These are phyloP conservation scores for Daldinia concentrica DNA, from an alignment of 495 filamentous ascomycete genomes.

Conservation along the genomic window DNA sequence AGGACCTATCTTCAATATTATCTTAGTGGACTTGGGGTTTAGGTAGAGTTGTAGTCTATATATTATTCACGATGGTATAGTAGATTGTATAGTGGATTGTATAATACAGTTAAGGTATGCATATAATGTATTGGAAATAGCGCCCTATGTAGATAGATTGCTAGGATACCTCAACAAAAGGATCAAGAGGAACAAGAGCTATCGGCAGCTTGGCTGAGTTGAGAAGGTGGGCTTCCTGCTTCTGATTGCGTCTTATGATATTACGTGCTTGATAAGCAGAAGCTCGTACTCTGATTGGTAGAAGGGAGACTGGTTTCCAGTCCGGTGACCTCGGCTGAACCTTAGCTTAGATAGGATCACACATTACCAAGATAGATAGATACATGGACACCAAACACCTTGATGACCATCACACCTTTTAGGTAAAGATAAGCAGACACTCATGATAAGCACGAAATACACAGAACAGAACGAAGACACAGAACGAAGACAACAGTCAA, in stretches of 20 bases:
- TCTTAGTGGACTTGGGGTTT: too few species aligned
- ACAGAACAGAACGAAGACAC: too few species aligned
- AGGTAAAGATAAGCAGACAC: neutral
- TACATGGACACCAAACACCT: neutral
- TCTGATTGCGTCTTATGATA: constrained; percentile 30
- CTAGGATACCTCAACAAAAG: neutral
- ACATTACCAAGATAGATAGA: too few species aligned
- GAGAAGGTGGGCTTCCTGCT: constrained; percentile 33
- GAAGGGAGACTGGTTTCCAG: neutral
- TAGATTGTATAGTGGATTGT: too few species aligned
- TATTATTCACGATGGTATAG: too few species aligned
- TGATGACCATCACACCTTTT: neutral
- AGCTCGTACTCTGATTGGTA: constrained; percentile 16
- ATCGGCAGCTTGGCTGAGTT: constrained; percentile 13
- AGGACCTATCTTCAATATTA: neutral
- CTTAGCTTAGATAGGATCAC: neutral
- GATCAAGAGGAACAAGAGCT: constrained; percentile 3
- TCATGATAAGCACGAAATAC: too few species aligned
- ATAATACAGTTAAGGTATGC: too few species aligned
- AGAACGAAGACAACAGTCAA: neutral
- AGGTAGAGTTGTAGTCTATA: too few species aligned
- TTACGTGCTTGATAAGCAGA: constrained; percentile 24
- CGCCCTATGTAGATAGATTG: too few species aligned
- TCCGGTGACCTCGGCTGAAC: constrained; percentile 1
- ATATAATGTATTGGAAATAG: too few species aligned